These are phyloP conservation scores for Desmodesmus armatus DNA, from an alignment of 139 green algal species.

Conservation along the genomic window DNA sequence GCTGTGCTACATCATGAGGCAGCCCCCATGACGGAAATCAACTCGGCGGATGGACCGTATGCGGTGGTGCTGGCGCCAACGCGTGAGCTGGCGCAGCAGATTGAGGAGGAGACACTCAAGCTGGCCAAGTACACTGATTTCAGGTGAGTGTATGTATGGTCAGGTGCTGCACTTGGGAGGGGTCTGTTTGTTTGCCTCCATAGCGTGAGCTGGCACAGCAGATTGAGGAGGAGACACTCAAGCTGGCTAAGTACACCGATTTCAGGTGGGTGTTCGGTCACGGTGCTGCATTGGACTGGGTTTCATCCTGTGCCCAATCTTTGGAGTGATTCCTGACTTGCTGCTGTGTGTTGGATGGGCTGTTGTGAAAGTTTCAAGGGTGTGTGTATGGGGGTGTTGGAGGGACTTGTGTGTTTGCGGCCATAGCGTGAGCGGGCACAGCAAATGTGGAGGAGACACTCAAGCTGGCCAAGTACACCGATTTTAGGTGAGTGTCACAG, in stretches of 20 bases:
- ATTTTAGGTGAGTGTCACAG: slow-evolving; percentile 36
- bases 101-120: slow-evolving; percentile 73
- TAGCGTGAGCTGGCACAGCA: slow-evolving; percentile 95
- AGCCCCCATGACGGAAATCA: slow-evolving; percentile 93
- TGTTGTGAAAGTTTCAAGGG: no score
- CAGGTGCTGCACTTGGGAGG: no score
- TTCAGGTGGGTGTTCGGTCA: slow-evolving; percentile 43
- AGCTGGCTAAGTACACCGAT: slow-evolving; percentile 64
- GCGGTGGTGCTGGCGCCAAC: slow-evolving; percentile 97
- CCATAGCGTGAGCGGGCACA: slow-evolving; percentile 95
- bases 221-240: slow-evolving; percentile 75
- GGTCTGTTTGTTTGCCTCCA: no score
- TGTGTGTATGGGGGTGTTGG: no score
- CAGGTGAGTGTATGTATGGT: slow-evolving; percentile 39
- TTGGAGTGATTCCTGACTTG: no score
- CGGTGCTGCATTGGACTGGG: no score
- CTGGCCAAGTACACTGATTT: slow-evolving; percentile 62
- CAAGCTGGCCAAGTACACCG: slow-evolving; percentile 67
- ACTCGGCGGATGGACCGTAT: slow-evolving; percentile 88
- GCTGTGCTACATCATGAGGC: slow-evolving; percentile 93
- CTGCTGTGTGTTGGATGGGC: no score
- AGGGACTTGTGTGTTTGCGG: slow-evolving; percentile 96
- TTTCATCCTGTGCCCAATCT: no score
- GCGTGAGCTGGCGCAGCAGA: slow-evolving; percentile 92
- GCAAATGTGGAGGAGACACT: slow-evolving; percentile 79